A percentile compares a stretch with the other conserved stretches of the same genome.
These are phyloP conservation scores for Lizonia empirigonia DNA, from an alignment of 2,329 filamentous ascomycete species.

Conservation along the genomic window DNA sequence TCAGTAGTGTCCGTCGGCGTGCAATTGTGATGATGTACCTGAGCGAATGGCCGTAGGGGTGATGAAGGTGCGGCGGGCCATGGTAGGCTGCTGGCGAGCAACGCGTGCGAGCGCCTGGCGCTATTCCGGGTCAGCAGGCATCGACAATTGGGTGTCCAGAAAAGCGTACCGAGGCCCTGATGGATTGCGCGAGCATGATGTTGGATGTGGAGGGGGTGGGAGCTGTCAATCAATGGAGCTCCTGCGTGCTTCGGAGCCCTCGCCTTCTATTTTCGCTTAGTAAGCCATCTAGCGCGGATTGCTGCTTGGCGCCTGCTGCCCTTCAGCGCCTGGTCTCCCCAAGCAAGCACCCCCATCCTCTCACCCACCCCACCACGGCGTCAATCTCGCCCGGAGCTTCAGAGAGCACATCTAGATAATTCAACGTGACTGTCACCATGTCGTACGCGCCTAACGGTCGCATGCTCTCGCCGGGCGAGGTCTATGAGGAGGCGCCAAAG, in stretches of 20 bases:
- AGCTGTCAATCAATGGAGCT: slow-evolving; percentile 38
- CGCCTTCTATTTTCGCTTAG: slow-evolving; percentile 17
- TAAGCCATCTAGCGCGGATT: slow-evolving; percentile 19
- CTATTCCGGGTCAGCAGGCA: slow-evolving; percentile 50
- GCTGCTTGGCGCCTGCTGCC: slow-evolving; percentile 16
- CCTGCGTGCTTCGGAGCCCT: slow-evolving; percentile 14
- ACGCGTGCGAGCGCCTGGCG: slow-evolving; percentile 66
- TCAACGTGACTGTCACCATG: slow-evolving; percentile 30
- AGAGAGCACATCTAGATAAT: slow-evolving; percentile 20
- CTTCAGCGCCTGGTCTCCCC: slow-evolving; percentile 6
- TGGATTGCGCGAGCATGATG: slow-evolving; percentile 65
- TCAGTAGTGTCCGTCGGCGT: slow-evolving; percentile 32
- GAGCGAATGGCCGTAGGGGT: slow-evolving; percentile 64
- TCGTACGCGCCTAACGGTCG: slow-evolving; percentile 43
- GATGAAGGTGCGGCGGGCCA: slow-evolving; percentile 67
- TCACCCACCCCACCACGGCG: slow-evolving; percentile 30
- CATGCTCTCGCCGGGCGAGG: slow-evolving; percentile 53
- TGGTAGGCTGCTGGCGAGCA: slow-evolving; percentile 61
- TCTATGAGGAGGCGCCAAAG: slow-evolving; percentile 47
- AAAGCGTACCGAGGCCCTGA: slow-evolving; percentile 64
- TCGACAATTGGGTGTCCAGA: slow-evolving; percentile 8
- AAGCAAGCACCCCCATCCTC: slow-evolving; percentile 19
- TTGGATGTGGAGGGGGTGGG: slow-evolving; percentile 34
- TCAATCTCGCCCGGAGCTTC: slow-evolving; percentile 19
- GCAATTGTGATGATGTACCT: slow-evolving; percentile 57